These are phyloP conservation scores for Apiospora kogelbergensis DNA, from an alignment of 2,329 filamentous ascomycete genomes.

Conservation along the genomic window DNA sequence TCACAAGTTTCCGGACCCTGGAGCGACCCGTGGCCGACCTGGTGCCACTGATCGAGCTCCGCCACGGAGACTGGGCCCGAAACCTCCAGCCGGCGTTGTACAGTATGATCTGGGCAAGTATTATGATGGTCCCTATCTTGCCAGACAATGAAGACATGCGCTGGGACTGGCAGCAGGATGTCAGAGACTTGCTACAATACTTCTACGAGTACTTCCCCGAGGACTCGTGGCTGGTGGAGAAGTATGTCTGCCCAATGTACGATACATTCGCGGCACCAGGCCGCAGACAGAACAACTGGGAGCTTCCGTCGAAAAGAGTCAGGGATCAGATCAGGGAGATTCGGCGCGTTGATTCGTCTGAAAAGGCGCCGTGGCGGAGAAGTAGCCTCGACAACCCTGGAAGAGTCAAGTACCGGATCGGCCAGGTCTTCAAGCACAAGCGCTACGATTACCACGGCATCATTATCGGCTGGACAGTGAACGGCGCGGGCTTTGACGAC, in stretches of 20 bases:
- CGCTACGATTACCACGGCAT: constrained; percentile 79
- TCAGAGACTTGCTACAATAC: constrained; percentile 64
- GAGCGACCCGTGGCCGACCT: constrained; percentile 38
- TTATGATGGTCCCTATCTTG: constrained; percentile 51
- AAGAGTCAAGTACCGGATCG: constrained; percentile 66
- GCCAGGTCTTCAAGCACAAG: constrained; percentile 81
- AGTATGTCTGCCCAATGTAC: constrained; percentile 65
- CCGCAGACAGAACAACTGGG: constrained; percentile 32
- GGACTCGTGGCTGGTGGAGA: constrained; percentile 70
- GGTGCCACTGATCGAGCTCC: constrained; percentile 35
- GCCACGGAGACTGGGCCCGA: constrained; percentile 53
- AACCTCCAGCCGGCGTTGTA: constrained; percentile 64
- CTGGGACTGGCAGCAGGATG: constrained; percentile 57
- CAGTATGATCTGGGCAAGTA: constrained; percentile 69
- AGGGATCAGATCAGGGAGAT: constrained; percentile 40
- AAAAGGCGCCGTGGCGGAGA: constrained; percentile 35
- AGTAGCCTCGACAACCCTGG: constrained; percentile 27
- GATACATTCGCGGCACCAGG: constrained; percentile 38
- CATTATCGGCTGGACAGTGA: constrained; percentile 83
- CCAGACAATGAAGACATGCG: constrained; percentile 38
- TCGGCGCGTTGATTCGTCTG: constrained; percentile 41
- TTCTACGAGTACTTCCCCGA: constrained; percentile 67
- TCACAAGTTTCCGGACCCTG: constrained; percentile 44
- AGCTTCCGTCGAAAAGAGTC: constrained; percentile 34
- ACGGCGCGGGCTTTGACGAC: constrained; percentile 64